A percentile compares a stretch with the other conserved stretches of the same genome.
These are phyloP conservation scores for Blastobotrys aristatus DNA, from an alignment of 1,139 yeast genomes.

Conservation along the genomic window DNA sequence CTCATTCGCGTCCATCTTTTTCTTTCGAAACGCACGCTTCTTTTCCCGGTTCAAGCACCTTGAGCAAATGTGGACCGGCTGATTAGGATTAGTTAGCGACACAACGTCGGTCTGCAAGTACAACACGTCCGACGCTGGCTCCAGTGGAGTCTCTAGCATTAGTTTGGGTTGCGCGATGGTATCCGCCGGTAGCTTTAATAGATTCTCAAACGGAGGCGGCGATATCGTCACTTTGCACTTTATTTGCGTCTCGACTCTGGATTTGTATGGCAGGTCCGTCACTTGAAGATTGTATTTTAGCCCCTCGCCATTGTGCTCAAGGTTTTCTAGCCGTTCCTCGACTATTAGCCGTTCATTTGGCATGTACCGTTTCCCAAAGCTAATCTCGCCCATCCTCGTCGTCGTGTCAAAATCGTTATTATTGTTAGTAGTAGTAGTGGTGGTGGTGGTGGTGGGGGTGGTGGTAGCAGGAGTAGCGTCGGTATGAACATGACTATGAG, in stretches of 20 bases:
- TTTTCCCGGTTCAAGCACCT: constrained; percentile 89
- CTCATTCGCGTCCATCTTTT: constrained; percentile 62
- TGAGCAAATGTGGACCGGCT: constrained; percentile 71
- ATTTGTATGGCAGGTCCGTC: constrained; percentile 63
- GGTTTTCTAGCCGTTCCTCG: constrained; percentile 9
- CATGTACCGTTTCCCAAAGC: constrained; percentile 20
- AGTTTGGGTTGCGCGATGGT: constrained; percentile 82
- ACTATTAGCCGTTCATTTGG: neutral
- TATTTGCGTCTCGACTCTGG: constrained; percentile 94
- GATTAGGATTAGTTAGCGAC: constrained; percentile 35
- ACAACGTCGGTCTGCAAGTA: constrained; percentile 38
- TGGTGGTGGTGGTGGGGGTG: neutral
- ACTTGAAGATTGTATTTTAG: constrained; percentile 54
- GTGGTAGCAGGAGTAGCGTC: neutral
- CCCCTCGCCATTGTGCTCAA: constrained; percentile 2
- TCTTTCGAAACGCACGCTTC: constrained; percentile 77
- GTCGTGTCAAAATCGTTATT: constrained; percentile 16
- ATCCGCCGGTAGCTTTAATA: constrained; percentile 78
- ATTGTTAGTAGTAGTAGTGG: neutral
- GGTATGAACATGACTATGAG: too few relatives aligned
- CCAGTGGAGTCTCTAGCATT: constrained; percentile 44
- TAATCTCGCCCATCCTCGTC: constrained; percentile 17
- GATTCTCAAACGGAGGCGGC: constrained; percentile 71
- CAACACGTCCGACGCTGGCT: constrained; percentile 28
- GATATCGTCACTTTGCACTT: constrained; percentile 61